Base-by-base conservation (phyloP, 2,329 filamentous ascomycete species). In the Zymoseptoria brevis region DNA sequence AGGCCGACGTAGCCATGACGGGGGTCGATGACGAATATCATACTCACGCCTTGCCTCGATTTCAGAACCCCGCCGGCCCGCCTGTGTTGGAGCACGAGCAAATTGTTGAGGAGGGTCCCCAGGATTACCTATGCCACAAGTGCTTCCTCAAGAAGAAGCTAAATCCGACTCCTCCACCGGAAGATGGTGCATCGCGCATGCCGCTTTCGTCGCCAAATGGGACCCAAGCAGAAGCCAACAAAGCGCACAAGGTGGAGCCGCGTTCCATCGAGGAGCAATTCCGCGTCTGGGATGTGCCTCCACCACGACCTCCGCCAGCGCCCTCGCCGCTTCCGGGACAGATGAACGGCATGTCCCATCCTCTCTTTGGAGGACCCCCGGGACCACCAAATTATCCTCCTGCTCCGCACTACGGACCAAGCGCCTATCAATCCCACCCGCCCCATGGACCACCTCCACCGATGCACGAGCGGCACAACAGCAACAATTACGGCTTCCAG, bases 71-170 rank as follows among this genome's bases (percentile, higher is more conserved):
- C 45, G 63, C 61, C 4, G 54, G 57, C 6, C 54, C 67, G 26
- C 54, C 56, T 51, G 58, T 62, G 26, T 51, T 59, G 48, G 61
- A 64, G 22, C 53, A 57, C 21, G 52, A 60, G 11, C 61, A 55
- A 19, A n/a, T 50, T 11, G 60, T 59, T 26, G 50, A 53, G 6
- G 60, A 59, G 52, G 54, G 11, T 41, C 63, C 59, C 21, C 60
- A 62, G 35, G 67, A 66, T 5, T 78, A 74, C 55, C 62, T 78
- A n/a, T 80, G 78, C 60, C 76, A 79, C 64, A 79, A 78, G 60
- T 80, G 78, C 61, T 76, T 79, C 63, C 74, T 77, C 71, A 76
- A 75, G 67, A 75, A 73, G 62, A 71, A 75, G 60, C 69, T 76
- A 54, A 72, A 70, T 55, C 69, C 69, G 9, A 71, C 68, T 11